These are phyloP conservation scores for Penicillium sp. DNA, from an alignment of 2,329 filamentous ascomycete genomes.

Conservation along the genomic window DNA sequence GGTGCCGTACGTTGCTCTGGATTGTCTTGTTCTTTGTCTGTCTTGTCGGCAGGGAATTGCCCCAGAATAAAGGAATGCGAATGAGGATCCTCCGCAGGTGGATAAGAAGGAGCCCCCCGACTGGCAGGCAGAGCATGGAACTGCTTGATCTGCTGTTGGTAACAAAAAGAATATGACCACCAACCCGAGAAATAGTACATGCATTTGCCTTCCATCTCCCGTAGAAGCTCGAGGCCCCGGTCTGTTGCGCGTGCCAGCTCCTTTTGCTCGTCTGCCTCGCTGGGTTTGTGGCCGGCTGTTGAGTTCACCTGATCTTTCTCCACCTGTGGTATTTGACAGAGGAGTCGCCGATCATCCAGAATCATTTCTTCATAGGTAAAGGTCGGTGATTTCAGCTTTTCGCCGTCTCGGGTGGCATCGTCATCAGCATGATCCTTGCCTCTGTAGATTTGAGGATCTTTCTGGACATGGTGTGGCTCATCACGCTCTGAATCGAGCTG, in stretches of 20 bases:
- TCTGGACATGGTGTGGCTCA: slow-evolving; percentile 15
- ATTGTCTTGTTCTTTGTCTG: slow-evolving; percentile 33
- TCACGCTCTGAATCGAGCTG: slow-evolving; percentile 19
- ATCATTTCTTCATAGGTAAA: slow-evolving; percentile 71
- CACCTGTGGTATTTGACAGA: slow-evolving; percentile 81
- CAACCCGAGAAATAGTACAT: slow-evolving; percentile 83
- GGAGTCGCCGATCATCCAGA: slow-evolving; percentile 67
- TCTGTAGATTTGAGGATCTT: slow-evolving; percentile 28
- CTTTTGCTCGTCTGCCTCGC: slow-evolving; percentile 70
- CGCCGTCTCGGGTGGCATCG: slow-evolving; percentile 56
- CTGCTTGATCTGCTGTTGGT: slow-evolving; percentile 81
- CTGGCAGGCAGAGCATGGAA: slow-evolving; percentile 79
- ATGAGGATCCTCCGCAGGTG: slow-evolving; percentile 73
- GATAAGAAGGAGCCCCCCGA: slow-evolving; percentile 65
- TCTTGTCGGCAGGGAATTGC: slow-evolving; percentile 44
- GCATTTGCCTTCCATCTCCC: slow-evolving; percentile 74
- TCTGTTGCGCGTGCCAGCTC: slow-evolving; percentile 76
- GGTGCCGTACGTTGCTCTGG: slow-evolving; percentile 25
- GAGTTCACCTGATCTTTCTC: slow-evolving; percentile 64
- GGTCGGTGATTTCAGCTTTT: slow-evolving; percentile 7
- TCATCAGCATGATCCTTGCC: slow-evolving; percentile 48
- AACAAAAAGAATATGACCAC: slow-evolving; percentile 97
- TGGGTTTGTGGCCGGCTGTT: slow-evolving; percentile 57
- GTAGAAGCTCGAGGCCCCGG: slow-evolving; percentile 77
- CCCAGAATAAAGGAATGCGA: slow-evolving; percentile 79